A percentile compares a stretch with the other conserved stretches of the same genome.
These are phyloP conservation scores for Cupressus sempervirens DNA, from an alignment of 75 land plant species.

Conservation along the genomic window DNA sequence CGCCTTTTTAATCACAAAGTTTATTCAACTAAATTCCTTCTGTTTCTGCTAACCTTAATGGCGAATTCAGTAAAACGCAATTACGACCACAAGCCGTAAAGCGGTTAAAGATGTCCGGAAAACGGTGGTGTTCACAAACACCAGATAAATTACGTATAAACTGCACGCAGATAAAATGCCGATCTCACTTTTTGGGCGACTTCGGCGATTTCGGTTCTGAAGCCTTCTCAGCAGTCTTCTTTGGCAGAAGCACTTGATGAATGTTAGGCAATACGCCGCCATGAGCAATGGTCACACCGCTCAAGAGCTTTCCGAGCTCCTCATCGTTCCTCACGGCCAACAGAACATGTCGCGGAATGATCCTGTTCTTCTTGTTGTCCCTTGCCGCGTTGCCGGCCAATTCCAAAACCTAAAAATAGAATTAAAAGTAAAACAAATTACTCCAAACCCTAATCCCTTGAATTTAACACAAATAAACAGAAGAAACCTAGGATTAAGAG, in stretches of 20 bases:
- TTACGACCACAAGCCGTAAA: background rate
- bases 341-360: slow-evolving; percentile 14
- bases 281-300: slow-evolving; percentile 10
- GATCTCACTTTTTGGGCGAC: background rate
- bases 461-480: background rate
- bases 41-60: too few species aligned
- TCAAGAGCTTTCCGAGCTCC: slow-evolving; percentile 11
- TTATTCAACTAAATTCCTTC: too few species aligned
- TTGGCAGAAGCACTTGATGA: slow-evolving; percentile 10
- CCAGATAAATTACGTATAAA: background rate
- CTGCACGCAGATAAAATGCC: too few species aligned
- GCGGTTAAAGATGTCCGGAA: background rate
- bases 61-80: too few species aligned
- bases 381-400: slow-evolving; percentile 21
- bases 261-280: slow-evolving; percentile 12
- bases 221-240: slow-evolving; percentile 9
- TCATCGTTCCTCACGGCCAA: slow-evolving; percentile 16
- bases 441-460: too few species aligned
- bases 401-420: background rate
- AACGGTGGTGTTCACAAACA: background rate
- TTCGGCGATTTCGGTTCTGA: background rate
- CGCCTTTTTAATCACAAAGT: too few species aligned
- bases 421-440: too few species aligned
- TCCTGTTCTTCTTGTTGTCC: slow-evolving; percentile 19
- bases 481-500: too few species aligned